Evolutionary conservation across 2,329 filamentous ascomycete species (phyloP), one percentile per base, ranked within the genome.

Genomic region (Lecanicillium sp.): DNA sequence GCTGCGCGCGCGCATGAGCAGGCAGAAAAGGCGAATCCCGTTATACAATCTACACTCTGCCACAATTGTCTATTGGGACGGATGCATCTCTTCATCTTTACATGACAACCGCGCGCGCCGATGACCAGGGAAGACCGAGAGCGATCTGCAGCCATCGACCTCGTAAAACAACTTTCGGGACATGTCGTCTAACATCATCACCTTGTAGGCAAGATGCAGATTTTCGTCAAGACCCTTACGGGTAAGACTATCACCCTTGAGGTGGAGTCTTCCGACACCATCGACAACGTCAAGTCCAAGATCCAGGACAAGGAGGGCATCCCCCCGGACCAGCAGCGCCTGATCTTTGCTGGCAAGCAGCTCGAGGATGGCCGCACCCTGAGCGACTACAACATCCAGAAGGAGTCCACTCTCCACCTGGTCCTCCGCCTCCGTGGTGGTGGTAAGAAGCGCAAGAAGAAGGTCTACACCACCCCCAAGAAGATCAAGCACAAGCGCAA

Each of bases 401-500:
- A 98, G 86, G 91, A 97, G 84, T 90, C 84, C 62, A 98, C 93
- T 65, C 90, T 98, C 61, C 93, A 98, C 78, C 79, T 97, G 64
- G 93, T 98, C 65, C 86, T 98, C 65, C 89, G 93, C 71, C 90
- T 98, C 55, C 93, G 91, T 83, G 93, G 93, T 82, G 93, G 91
- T 75, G 90, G 75, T 71, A 98, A 98, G 90, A 96, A 97, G 88
- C 85, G 94, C 77, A 98, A 98, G 89, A 95, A 95, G 90, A 98
- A 98, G 90, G 93, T 98, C 64, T 98, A 98, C 87, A 97, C 89
- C 72, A 98, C 93, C 68, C 93, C 93, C 74, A 98, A 98, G 90
- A 98, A 98, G 90, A 98, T 98, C 87, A 98, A 98, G 93, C 93
- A 98, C 86, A 98, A 98, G 90, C 87, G 90, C 81, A 98, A 97